Conservation (phyloP, 345 rosid genomes). For the Citrus unshiu region DNA sequence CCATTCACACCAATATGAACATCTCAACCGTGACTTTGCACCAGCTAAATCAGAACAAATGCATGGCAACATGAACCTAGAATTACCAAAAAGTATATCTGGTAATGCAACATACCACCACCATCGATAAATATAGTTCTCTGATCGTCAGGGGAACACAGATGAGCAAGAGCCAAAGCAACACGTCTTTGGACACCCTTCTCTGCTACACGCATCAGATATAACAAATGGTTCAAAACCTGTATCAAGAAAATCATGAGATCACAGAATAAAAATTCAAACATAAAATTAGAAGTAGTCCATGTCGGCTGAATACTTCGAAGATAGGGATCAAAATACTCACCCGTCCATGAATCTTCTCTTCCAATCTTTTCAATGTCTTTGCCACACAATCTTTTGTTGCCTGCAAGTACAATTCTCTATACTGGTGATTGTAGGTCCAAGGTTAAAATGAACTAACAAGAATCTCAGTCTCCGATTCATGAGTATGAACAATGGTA, state of each 20-base stretch:
- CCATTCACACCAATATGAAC: conserved; percentile 8
- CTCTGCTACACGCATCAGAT: conserved; percentile 84
- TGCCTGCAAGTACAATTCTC: conserved; percentile 49
- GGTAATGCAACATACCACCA: conserved; percentile 50
- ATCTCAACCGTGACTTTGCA: conserved; percentile 11
- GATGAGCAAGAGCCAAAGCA: conserved; percentile 95
- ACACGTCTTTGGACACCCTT: conserved; percentile 82
- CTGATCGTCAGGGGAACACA: conserved; percentile 85
- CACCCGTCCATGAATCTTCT: conserved; percentile 95
- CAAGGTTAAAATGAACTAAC: conserved; percentile 11
- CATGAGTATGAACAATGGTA: neutral
- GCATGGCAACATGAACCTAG: neutral
- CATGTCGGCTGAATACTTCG: neutral
- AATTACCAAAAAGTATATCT: conserved; percentile 1
- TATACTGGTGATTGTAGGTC: neutral
- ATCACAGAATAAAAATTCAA: conserved; percentile 10
- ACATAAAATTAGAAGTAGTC: neutral
- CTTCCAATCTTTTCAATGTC: conserved; percentile 94
- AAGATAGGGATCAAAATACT: conserved; percentile 25
- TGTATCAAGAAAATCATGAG: conserved; percentile 28
- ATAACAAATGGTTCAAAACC: conserved; percentile 84
- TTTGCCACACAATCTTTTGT: conserved; percentile 98
- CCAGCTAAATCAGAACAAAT: neutral
- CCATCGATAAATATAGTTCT: conserved; percentile 78
- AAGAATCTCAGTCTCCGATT: conserved; percentile 11